Conservation (phyloP, 176 grass and related monocot genomes). For the Sorghum bicolor region DNA sequence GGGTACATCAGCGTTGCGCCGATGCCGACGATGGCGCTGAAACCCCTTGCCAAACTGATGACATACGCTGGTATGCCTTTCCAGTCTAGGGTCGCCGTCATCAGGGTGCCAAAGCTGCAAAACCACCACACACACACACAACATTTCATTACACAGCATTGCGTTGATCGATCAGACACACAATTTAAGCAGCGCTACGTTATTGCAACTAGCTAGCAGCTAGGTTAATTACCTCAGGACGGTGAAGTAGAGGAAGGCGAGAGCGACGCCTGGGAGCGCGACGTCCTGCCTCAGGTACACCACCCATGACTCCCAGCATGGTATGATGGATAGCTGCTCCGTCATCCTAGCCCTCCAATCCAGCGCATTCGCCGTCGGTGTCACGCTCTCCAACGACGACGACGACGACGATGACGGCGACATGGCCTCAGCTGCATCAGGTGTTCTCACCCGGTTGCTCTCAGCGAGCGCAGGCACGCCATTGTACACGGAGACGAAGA, state of each 20-base stretch:
- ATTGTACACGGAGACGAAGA: constrained; percentile 74
- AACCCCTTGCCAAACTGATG: constrained; percentile 65
- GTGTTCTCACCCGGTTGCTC: constrained; percentile 31
- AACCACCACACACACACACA: not conserved
- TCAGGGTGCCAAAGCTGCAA: constrained; percentile 82
- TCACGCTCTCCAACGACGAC: constrained; percentile 2
- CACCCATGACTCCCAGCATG: constrained; percentile 71
- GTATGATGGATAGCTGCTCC: constrained; percentile 49
- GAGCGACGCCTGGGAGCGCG: constrained; percentile 71
- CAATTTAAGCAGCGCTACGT: not conserved
- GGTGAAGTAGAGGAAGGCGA: constrained; percentile 80
- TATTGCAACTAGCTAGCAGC: too few species aligned
- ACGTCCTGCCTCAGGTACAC: constrained; percentile 75
- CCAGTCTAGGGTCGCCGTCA: constrained; percentile 90
- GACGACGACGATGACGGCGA: not conserved
- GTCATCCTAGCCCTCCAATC: constrained; percentile 37
- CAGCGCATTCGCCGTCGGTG: not conserved
- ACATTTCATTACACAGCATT: not conserved
- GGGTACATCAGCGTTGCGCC: constrained; percentile 76
- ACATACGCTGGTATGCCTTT: constrained; percentile 81
- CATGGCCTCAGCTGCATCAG: not conserved
- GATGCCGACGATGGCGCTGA: constrained; percentile 73
- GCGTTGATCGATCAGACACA: not conserved
- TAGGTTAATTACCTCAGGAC: constrained; percentile 81
- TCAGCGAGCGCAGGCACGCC: constrained; percentile 62